phyloP scores from a whole-genome alignment of 805 yeast species.

The Candida adriatica region DNA sequence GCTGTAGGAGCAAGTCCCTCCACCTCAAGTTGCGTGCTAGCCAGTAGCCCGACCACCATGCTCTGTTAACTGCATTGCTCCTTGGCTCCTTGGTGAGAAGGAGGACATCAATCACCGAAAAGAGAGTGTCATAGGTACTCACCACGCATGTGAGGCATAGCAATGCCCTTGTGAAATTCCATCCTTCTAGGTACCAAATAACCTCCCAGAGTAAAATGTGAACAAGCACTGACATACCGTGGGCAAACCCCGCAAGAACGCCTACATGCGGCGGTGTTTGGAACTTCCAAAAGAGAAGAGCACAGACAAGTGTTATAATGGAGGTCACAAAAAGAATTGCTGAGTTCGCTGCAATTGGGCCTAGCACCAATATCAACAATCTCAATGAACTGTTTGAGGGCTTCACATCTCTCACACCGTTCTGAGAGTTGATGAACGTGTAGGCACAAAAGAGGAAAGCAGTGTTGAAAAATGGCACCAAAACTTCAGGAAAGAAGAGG shows the following conservation, averaged over 20 bases:
- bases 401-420: conserved; percentile 55
- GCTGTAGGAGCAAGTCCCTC: conserved; percentile 48
- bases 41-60: conserved; percentile 85
- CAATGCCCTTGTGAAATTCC: conserved; percentile 53
- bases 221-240: conserved; percentile 42
- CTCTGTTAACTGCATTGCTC: conserved; percentile 51
- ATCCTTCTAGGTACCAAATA: conserved; percentile 61
- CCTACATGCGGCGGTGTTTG: conserved; percentile 20
- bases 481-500: conserved; percentile 70
- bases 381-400: conserved; percentile 57
- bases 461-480: conserved; percentile 66
- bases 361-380: conserved; percentile 42
- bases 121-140: conserved; percentile 51
- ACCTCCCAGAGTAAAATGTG: conserved; percentile 54
- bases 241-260: conserved; percentile 49
- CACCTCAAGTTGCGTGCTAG: conserved; percentile 54
- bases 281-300: conserved; percentile 22
- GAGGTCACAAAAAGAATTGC: conserved; percentile 24
- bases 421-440: conserved; percentile 79
- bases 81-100: conserved; percentile 57
- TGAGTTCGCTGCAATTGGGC: conserved; percentile 40
- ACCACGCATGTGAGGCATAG: conserved; percentile 53
- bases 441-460: conserved; percentile 66
- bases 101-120: conserved; percentile 42
- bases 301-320: conserved; percentile 16